These are phyloP conservation scores for Cerioporus squamosus DNA, from an alignment of 1,284 basidiomycete genomes.

Conservation along the genomic window DNA sequence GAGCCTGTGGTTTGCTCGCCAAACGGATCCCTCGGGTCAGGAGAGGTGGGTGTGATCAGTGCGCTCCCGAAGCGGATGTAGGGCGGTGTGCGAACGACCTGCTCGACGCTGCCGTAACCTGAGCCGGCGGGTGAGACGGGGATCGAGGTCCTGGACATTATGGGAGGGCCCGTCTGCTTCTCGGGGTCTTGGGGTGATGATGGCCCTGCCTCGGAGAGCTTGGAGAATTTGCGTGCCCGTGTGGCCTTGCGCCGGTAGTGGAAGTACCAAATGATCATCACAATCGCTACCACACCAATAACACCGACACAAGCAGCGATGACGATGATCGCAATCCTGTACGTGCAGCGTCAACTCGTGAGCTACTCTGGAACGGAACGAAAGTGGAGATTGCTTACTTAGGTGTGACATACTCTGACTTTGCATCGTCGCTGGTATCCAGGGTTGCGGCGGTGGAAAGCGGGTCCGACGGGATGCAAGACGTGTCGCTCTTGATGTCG, in stretches of 20 bases:
- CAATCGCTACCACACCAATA: constrained; percentile 40
- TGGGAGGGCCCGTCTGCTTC: constrained; percentile 14
- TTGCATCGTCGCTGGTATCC: constrained; percentile 1
- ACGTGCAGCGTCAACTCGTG: too few species aligned
- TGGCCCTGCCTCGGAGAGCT: constrained; percentile 15
- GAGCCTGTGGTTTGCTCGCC: constrained; percentile 12
- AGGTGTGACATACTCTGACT: constrained; percentile 10
- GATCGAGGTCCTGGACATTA: constrained; percentile 1
- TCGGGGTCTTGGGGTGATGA: constrained; percentile 14
- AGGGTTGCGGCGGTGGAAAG: constrained; percentile 8
- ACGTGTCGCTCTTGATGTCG: constrained; percentile 28
- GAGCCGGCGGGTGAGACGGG: constrained; percentile 17
- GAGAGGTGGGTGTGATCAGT: constrained; percentile 19
- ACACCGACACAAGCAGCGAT: constrained; percentile 45
- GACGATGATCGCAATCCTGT: constrained; percentile 31
- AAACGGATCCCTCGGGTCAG: constrained; percentile 18
- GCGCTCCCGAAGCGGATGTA: constrained; percentile 19
- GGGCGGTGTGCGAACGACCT: constrained; percentile 20
- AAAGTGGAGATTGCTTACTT: constrained; percentile 9
- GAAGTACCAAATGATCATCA: constrained; percentile 48
- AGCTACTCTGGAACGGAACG: too few species aligned
- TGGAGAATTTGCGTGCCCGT: constrained; percentile 14
- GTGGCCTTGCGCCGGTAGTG: constrained; percentile 41
- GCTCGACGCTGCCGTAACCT: constrained; percentile 1
- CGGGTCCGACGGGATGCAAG: constrained; percentile 31